Conservation (phyloP, 768 basidiomycete genomes). For the Psilocybe cubensis region DNA sequence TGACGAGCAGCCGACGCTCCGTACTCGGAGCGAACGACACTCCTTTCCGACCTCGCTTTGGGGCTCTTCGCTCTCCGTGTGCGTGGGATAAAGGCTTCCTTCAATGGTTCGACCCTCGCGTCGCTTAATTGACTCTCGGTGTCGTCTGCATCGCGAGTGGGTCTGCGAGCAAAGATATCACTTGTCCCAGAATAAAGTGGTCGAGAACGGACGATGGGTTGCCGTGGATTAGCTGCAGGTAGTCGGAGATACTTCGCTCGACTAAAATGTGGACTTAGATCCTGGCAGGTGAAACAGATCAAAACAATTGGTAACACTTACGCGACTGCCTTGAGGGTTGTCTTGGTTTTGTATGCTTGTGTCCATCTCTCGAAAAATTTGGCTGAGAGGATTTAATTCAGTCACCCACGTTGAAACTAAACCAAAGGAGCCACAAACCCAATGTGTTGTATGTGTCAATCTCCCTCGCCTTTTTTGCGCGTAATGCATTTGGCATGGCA, state of each 20-base stretch:
- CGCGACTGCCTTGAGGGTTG: slow-evolving; percentile 83
- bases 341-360: slow-evolving; percentile 68
- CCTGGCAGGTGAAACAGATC: background rate
- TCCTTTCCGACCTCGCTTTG: slow-evolving; percentile 24
- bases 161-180: slow-evolving; percentile 17
- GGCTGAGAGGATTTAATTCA: slow-evolving; percentile 35
- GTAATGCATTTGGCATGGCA: slow-evolving; percentile 71
- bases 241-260: slow-evolving; percentile 83
- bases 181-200: slow-evolving; percentile 18
- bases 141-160: slow-evolving; percentile 22
- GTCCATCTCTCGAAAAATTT: slow-evolving; percentile 66
- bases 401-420: background rate
- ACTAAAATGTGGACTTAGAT: slow-evolving; percentile 38
- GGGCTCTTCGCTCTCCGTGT: slow-evolving; percentile 3
- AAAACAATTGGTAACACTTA: slow-evolving; percentile 44
- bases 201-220: slow-evolving; percentile 26
- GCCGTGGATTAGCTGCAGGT: slow-evolving; percentile 56
- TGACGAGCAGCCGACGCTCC: slow-evolving; percentile 17
- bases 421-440: slow-evolving; percentile 45
- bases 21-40: slow-evolving; percentile 24
- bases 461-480: slow-evolving; percentile 68
- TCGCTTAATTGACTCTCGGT: slow-evolving; percentile 33
- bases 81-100: slow-evolving; percentile 3
- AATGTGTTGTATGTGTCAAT: slow-evolving; percentile 55
- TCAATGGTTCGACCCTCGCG: slow-evolving; percentile 6